Evolutionary conservation across 257 asterid species (phyloP), one percentile per base, ranked within the genome.

Genomic region (Scutellaria barbata): DNA sequence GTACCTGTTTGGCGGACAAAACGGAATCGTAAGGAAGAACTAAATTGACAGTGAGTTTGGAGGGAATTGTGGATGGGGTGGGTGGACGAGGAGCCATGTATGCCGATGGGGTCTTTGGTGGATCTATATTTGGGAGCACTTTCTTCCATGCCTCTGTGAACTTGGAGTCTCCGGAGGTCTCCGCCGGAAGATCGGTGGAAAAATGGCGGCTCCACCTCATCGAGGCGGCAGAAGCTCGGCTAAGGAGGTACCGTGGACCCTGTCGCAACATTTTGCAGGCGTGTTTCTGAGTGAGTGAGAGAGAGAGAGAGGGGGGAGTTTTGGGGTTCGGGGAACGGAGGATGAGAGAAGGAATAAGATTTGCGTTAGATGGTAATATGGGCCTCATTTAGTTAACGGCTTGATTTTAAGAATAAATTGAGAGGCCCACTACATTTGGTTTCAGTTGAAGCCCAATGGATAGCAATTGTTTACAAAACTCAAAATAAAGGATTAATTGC

Each of bases 41-140:
- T 61, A 91, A 78, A 77, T 91, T 91, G 84, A 91, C 84, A 10
- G 96, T 91, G 83, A 89, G 96, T 78, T 91, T 91, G 0, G 96
- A 74, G 8, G 96, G 96, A 47, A 91, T 86, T 7, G 91, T 77
- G 48, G 88, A 71, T 1, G 95, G 96, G 8, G 81, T 79, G 3
- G 90, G 88, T 11, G 91, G 95, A 17, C 96, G 93, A 22, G 92
- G 81, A 0, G 58, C 8, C 95, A 88, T 90, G 78, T 75, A 88
- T 0, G 95, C 77, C 42, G 85, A 76, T 4, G 90, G 89, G 33
- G 90, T 88, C 71, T 83, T 83, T 2, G 96, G 97, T 17, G 96
- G 89, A 7, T 90, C 97, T 12, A 87, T 68, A 48, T 42, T 84
- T 1, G 96, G 92, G 63, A 81, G 72, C 67, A 53, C 30, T 76